phyloP scores from a whole-genome alignment of 169 alveolate species.

The Cryptosporidium sp. region DNA sequence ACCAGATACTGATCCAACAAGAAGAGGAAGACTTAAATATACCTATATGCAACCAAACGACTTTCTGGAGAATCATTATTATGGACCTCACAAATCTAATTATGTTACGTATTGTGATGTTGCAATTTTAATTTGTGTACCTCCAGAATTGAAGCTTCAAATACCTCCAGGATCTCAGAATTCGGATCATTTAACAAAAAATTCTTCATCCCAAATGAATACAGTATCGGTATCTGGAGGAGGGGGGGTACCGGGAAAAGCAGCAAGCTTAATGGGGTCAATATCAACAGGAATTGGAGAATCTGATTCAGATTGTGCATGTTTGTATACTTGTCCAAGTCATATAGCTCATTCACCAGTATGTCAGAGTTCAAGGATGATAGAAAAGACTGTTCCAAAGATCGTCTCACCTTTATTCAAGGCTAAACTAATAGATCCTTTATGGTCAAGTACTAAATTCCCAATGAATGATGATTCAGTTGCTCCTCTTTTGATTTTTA shows the following conservation, averaged over 20 bases:
- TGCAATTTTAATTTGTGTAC: conserved; percentile 79
- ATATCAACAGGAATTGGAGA: neutral
- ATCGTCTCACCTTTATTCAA: conserved; percentile 23
- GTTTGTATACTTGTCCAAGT: conserved; percentile 57
- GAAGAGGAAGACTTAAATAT: conserved; percentile 83
- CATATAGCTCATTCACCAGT: conserved; percentile 25
- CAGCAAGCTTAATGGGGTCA: neutral
- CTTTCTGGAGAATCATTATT: conserved; percentile 48
- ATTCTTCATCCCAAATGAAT: neutral
- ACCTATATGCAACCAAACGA: conserved; percentile 84
- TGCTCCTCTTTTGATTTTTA: conserved; percentile 84
- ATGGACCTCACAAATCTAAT: conserved; percentile 40
- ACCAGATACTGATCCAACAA: conserved; percentile 84
- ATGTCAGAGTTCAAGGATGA: conserved; percentile 16
- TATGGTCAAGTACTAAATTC: conserved; percentile 76
- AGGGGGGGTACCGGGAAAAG: neutral
- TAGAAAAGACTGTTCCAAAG: conserved; percentile 14
- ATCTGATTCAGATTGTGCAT: neutral
- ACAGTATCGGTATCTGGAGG: neutral
- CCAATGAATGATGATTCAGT: conserved; percentile 84
- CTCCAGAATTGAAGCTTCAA: conserved; percentile 78
- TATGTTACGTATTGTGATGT: conserved; percentile 49
- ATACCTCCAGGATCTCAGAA: neutral
- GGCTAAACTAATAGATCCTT: conserved; percentile 44
- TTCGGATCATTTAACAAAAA: neutral